Evolutionary conservation across 2,329 filamentous ascomycete genomes (phyloP).

Genomic region (Diaporthe humulicola): DNA sequence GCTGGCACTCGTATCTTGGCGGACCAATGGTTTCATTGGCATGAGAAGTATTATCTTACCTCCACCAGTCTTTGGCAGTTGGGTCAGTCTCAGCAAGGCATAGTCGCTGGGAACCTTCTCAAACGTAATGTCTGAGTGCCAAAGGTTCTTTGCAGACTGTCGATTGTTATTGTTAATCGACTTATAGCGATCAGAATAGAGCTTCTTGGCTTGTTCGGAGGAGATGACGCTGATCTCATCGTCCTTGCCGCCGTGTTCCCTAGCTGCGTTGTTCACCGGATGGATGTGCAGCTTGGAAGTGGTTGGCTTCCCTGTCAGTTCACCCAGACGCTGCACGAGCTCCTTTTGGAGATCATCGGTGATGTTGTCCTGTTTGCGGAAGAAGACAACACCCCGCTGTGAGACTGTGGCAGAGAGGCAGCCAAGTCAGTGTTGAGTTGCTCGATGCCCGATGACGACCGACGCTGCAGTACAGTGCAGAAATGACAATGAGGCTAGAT

Average conservation of each 20-base stretch:
- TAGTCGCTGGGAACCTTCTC: slow-evolving; percentile 76
- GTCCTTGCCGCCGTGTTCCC: slow-evolving; percentile 67
- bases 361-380: slow-evolving; percentile 73
- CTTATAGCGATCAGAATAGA: slow-evolving; percentile 40
- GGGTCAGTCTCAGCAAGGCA: slow-evolving; percentile 65
- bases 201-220: slow-evolving; percentile 66
- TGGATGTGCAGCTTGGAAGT: slow-evolving; percentile 72
- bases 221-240: slow-evolving; percentile 75
- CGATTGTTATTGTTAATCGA: slow-evolving; percentile 40
- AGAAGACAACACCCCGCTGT: slow-evolving; percentile 78
- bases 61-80: slow-evolving; percentile 65
- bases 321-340: slow-evolving; percentile 71
- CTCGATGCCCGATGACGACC: background rate
- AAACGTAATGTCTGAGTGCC: slow-evolving; percentile 76
- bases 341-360: slow-evolving; percentile 75
- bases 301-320: slow-evolving; percentile 68
- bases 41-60: slow-evolving; percentile 48
- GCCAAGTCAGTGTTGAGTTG: background rate
- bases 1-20: background rate
- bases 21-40: fast-evolving
- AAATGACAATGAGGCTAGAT: background rate
- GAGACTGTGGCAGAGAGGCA: slow-evolving; percentile 63
- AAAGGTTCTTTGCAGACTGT: slow-evolving; percentile 47
- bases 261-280: slow-evolving; percentile 62
- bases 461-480: too few species aligned